phyloP scores from a whole-genome alignment of 768 basidiomycete genomes.

The Lanmaoa rubissima region DNA sequence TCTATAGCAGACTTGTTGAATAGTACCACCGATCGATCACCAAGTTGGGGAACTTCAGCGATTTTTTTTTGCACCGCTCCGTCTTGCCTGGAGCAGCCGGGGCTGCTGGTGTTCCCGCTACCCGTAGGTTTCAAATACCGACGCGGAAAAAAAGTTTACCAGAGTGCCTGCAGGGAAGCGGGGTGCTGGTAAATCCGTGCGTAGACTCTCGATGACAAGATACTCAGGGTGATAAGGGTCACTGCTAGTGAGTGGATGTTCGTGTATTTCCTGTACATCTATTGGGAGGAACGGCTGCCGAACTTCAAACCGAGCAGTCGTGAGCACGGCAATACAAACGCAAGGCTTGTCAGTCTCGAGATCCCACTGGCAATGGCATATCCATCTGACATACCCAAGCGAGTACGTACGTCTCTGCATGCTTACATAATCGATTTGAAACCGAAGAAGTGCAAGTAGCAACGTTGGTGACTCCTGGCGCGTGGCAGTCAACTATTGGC shows the following conservation, averaged over 20 bases:
- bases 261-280: background rate
- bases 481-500: conserved; percentile 9
- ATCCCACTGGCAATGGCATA: too few species aligned
- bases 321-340: too few species aligned
- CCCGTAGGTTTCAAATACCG: background rate
- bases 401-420: too few species aligned
- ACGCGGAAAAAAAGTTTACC: background rate
- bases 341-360: too few species aligned
- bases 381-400: too few species aligned
- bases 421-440: conserved; percentile 12
- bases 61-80: conserved; percentile 1
- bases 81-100: background rate
- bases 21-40: background rate
- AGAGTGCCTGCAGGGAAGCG: background rate
- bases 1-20: background rate
- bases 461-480: background rate
- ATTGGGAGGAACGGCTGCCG: background rate
- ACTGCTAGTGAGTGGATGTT: background rate
- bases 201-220: background rate
- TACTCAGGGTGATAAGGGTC: background rate
- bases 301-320: too few species aligned
- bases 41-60: background rate
- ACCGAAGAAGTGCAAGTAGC: too few species aligned
- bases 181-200: background rate
- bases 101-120: background rate